Evolutionary conservation across 2,329 filamentous ascomycete species (phyloP).

Genomic region (Aspergillus brasiliensis): DNA sequence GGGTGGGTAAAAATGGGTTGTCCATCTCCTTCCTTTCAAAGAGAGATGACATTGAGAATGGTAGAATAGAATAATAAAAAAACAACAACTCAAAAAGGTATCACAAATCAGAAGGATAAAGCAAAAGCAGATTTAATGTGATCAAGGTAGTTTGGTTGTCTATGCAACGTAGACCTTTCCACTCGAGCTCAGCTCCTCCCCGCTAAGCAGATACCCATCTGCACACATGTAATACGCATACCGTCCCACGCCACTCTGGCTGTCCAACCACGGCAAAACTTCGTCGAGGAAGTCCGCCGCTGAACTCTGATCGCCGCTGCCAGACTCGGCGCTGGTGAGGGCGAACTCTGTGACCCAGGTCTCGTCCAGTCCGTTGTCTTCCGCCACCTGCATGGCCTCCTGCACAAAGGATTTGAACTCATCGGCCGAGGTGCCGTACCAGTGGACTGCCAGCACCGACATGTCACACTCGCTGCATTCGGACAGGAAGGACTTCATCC

Average conservation of each 20-base stretch:
- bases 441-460: slow-evolving; percentile 48
- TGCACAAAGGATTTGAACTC: slow-evolving; percentile 44
- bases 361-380: slow-evolving; percentile 36
- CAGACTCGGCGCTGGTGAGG: slow-evolving; percentile 32
- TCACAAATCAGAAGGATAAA: neutral
- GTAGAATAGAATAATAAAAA: neutral
- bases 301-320: slow-evolving; percentile 23
- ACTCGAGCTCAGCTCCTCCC: slow-evolving; percentile 28
- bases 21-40: no score
- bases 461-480: slow-evolving; percentile 43
- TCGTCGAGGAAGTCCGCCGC: slow-evolving; percentile 40
- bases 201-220: slow-evolving; percentile 36
- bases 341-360: slow-evolving; percentile 53
- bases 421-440: slow-evolving; percentile 41
- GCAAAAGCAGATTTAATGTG: neutral
- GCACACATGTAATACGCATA: slow-evolving; percentile 48
- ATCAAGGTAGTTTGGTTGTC: neutral
- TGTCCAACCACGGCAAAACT: slow-evolving; percentile 44
- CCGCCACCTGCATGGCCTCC: slow-evolving; percentile 38
- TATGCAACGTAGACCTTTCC: slow-evolving; percentile 33
- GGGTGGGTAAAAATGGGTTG: no score
- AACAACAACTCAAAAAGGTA: neutral
- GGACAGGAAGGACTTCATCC: slow-evolving; percentile 44
- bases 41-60: no score
- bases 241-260: slow-evolving; percentile 38